Evolutionary conservation across 768 basidiomycete species (phyloP).

Genomic region (Tubosaeta sp.): DNA sequence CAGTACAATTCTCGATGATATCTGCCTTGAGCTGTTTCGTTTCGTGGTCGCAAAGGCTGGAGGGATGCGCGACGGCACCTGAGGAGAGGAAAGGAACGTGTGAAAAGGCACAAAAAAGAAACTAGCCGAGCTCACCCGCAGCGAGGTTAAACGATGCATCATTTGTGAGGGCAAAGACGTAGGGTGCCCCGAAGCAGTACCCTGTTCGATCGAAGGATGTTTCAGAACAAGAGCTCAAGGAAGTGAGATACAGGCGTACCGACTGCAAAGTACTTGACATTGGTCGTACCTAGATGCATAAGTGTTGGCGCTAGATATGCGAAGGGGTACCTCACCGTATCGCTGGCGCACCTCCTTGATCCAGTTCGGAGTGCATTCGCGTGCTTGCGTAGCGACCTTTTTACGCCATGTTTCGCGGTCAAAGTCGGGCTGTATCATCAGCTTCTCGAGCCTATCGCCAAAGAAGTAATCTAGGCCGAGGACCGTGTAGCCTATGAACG

Average conservation of each 20-base stretch:
- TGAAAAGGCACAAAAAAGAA: not conserved
- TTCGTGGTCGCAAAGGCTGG: constrained; percentile 11
- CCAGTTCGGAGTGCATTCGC: constrained; percentile 46
- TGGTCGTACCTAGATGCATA: constrained; percentile 12
- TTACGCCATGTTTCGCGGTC: constrained; percentile 41
- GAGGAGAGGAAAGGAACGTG: not conserved
- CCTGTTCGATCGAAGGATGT: constrained; percentile 29
- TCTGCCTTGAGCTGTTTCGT: constrained; percentile 38
- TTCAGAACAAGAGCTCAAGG: not conserved
- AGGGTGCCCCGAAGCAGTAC: constrained; percentile 58
- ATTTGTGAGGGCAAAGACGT: constrained; percentile 42
- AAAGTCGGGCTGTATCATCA: constrained; percentile 35
- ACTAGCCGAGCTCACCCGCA: constrained; percentile 35
- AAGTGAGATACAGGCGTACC: constrained; percentile 26
- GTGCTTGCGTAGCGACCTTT: constrained; percentile 34
- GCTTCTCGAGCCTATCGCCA: constrained; percentile 47
- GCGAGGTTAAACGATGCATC: constrained; percentile 37
- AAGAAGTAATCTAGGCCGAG: constrained; percentile 63
- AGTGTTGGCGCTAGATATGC: not conserved
- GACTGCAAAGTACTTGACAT: constrained; percentile 41
- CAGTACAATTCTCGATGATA: constrained; percentile 44
- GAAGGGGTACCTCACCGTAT: constrained; percentile 36
- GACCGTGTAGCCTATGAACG: constrained; percentile 49
- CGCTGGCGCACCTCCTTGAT: constrained; percentile 43
- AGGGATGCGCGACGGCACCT: constrained; percentile 59